Evolutionary conservation across 116 monocot species (phyloP).

Genomic region (Papilionanthe hybrid): DNA sequence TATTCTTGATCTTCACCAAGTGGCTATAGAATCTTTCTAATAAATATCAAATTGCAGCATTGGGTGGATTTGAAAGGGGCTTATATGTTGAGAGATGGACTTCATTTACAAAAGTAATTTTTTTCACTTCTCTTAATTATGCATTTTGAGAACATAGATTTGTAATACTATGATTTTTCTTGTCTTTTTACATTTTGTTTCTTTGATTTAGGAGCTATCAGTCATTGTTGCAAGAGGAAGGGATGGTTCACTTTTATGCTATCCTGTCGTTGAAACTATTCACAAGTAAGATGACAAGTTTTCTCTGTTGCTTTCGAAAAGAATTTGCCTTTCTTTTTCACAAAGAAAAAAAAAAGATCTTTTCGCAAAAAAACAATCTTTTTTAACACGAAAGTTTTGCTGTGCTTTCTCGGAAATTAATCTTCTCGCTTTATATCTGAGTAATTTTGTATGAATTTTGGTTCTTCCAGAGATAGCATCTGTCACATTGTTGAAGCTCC

Average conservation of each 20-base stretch:
- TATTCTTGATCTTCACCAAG: not conserved
- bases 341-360: not conserved
- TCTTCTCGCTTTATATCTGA: not conserved
- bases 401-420: not conserved
- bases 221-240: slow-evolving; percentile 91
- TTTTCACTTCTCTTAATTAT: not conserved
- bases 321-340: not conserved
- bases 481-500: slow-evolving; percentile 95
- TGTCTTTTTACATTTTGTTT: slow-evolving; percentile 1
- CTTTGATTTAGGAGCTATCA: slow-evolving; percentile 62
- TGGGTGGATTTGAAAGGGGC: slow-evolving; percentile 78
- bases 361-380: not conserved
- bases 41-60: slow-evolving; percentile 38
- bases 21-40: not conserved
- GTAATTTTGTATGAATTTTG: slow-evolving; percentile 4
- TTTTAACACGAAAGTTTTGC: not conserved
- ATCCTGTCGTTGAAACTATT: slow-evolving; percentile 87
- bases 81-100: slow-evolving; percentile 93
- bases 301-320: not conserved
- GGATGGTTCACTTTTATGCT: slow-evolving; percentile 59
- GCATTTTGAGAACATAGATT: not conserved
- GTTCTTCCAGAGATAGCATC: slow-evolving; percentile 68
- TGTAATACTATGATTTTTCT: not conserved
- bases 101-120: slow-evolving; percentile 71
- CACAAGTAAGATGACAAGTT: slow-evolving; percentile 61